These are phyloP conservation scores for Claviceps sp. DNA, from an alignment of 2,329 filamentous ascomycete genomes.

Conservation along the genomic window DNA sequence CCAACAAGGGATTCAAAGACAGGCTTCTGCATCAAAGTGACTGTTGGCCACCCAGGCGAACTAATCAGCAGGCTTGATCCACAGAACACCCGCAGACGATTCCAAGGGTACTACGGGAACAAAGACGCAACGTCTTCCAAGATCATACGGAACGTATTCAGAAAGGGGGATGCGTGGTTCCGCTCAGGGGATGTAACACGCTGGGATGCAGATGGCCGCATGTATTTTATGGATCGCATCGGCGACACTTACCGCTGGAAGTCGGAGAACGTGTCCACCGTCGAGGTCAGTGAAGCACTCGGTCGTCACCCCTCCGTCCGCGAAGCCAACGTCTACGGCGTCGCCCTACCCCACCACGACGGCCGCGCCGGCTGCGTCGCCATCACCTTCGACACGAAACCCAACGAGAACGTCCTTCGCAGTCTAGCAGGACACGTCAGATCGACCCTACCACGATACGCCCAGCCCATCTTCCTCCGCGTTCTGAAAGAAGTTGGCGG, in stretches of 20 bases:
- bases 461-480: slow-evolving; percentile 65
- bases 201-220: slow-evolving; percentile 55
- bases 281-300: slow-evolving; percentile 66
- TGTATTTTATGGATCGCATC: slow-evolving; percentile 71
- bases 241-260: slow-evolving; percentile 74
- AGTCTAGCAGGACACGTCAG: slow-evolving; percentile 47
- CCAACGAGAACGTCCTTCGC: slow-evolving; percentile 32
- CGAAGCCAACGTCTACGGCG: slow-evolving; percentile 81
- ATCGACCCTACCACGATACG: slow-evolving; percentile 53
- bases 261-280: slow-evolving; percentile 70
- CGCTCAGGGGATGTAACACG: slow-evolving; percentile 70
- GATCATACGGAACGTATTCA: slow-evolving; percentile 59
- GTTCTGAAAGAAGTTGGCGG: slow-evolving; percentile 42
- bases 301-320: slow-evolving; percentile 51
- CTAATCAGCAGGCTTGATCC: slow-evolving; percentile 59
- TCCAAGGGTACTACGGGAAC: slow-evolving; percentile 76
- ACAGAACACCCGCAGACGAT: slow-evolving; percentile 46
- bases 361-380: slow-evolving; percentile 74
- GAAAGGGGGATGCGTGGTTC: slow-evolving; percentile 69
- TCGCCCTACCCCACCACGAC: slow-evolving; percentile 66
- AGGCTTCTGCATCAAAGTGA: slow-evolving; percentile 50
- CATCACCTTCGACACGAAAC: slow-evolving; percentile 42
- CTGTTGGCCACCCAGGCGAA: slow-evolving; percentile 56
- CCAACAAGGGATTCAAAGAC: slow-evolving; percentile 56
- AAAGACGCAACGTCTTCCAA: slow-evolving; percentile 57